Evolutionary conservation across 805 yeast genomes (phyloP).

Genomic region (Jamesozyma hellenica): DNA sequence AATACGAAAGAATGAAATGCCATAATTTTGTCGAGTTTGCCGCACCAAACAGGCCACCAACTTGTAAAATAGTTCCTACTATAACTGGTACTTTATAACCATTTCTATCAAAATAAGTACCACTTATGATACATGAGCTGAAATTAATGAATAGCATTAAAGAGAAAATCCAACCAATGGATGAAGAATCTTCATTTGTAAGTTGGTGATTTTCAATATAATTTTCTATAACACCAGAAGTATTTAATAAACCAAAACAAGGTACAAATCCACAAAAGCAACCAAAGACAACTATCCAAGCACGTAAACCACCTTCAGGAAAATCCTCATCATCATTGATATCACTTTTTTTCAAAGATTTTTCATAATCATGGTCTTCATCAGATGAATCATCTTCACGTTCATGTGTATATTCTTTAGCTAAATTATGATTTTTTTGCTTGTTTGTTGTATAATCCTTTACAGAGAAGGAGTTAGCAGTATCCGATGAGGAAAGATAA

Average conservation of each 20-base stretch:
- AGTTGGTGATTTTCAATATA: slow-evolving; percentile 49
- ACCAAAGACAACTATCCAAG: slow-evolving; percentile 49
- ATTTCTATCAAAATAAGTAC: slow-evolving; percentile 46
- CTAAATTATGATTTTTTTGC: slow-evolving; percentile 1
- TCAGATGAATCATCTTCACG: background rate
- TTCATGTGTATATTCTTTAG: slow-evolving; percentile 5
- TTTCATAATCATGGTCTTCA: background rate
- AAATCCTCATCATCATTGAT: slow-evolving; percentile 14
- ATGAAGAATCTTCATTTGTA: slow-evolving; percentile 34
- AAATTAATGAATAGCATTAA: slow-evolving; percentile 41
- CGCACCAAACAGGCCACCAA: slow-evolving; percentile 42
- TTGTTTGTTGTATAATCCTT: background rate
- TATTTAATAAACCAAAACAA: slow-evolving; percentile 46
- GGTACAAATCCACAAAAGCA: slow-evolving; percentile 46
- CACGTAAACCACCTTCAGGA: slow-evolving; percentile 54
- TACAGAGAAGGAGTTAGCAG: too few relatives aligned
- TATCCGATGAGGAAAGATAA: background rate
- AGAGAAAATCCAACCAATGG: slow-evolving; percentile 58
- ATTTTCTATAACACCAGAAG: slow-evolving; percentile 54
- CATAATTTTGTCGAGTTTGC: slow-evolving; percentile 42
- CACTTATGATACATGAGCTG: slow-evolving; percentile 41
- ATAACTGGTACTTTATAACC: slow-evolving; percentile 39
- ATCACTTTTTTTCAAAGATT: background rate
- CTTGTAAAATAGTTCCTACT: slow-evolving; percentile 34
- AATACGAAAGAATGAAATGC: slow-evolving; percentile 52